Conservation (phyloP, 805 yeast genomes). For the Candida ipomoeae region DNA sequence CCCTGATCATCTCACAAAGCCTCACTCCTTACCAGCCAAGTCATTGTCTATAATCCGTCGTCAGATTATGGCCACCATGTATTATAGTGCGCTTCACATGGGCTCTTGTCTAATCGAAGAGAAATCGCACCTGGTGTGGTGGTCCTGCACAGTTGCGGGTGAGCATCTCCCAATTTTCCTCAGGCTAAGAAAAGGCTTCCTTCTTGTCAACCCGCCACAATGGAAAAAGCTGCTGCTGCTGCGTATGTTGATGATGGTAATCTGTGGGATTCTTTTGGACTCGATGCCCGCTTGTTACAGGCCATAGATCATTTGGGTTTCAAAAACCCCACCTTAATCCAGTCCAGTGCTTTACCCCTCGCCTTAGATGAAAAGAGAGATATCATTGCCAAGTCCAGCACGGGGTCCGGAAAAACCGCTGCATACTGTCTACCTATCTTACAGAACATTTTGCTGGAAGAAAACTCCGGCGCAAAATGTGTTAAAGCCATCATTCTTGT, state of each 20-base stretch:
- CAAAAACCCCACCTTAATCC: conserved; percentile 84
- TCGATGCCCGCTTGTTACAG: conserved; percentile 80
- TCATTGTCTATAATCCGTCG: no score
- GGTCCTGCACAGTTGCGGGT: conserved; percentile 12
- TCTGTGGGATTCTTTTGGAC: conserved; percentile 68
- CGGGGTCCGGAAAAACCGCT: conserved; percentile 95
- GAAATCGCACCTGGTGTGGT: neutral
- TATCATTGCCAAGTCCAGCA: conserved; percentile 87
- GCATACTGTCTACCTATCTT: conserved; percentile 86
- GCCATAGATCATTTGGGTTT: conserved; percentile 80
- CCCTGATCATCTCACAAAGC: no score
- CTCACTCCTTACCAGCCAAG: no score
- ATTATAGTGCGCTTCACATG: neutral
- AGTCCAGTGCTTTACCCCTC: conserved; percentile 85
- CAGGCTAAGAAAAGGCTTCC: neutral
- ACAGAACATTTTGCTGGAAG: conserved; percentile 59
- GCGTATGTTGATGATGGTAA: conserved; percentile 68
- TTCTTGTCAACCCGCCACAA: neutral
- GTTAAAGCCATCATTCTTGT: conserved; percentile 71
- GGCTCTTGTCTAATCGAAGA: neutral
- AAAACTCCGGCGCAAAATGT: conserved; percentile 23
- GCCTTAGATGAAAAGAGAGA: conserved; percentile 89
- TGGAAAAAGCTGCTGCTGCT: conserved; percentile 47
- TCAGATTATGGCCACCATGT: no score
- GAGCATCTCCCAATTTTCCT: conserved; percentile 18